Evolutionary conservation across 805 yeast species (phyloP), one percentile per base, ranked within the genome.

Genomic region (Suhomyces faveliae): DNA sequence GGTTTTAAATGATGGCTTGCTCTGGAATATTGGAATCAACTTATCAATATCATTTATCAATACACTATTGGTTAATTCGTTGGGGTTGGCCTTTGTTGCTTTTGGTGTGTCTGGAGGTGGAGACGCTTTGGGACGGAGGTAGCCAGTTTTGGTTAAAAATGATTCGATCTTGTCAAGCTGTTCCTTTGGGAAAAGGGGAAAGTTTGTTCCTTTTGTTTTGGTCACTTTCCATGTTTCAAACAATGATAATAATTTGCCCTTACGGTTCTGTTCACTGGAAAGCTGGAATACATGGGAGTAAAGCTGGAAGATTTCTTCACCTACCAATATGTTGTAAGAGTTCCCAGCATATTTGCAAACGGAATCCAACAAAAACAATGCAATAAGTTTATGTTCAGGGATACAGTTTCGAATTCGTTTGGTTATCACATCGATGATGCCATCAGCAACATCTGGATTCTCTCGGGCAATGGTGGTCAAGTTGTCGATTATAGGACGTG

Each of bases 161-260:
- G 70, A 74, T 55, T 89, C 96, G 48, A 94, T 87, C 58, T 77
- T 80, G 23, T 79, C 80, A 53, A 91, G 71, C 35, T 87, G 85
- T 4, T 80, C 84, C 29, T 70, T 73, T 11, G 89, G 85, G 62
- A 95, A 91, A 40, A 94, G 70, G 4, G 91, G 87, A 40, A 77
- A 61, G 6, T 81, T 82, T n/a, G 85, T 76, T 12, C 71, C 73
- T 37, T 79, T 73, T 2, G 81, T 71, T 43, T 78, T 81, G 25
- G 91, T 81, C 40, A 67, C 68, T 63, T 87, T 84, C 99, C 99
- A 94, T 13, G 96, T 88, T 61, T 84, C 84, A 68, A 88, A 92
- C 52, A 94, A 69, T 53, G 83, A 85, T 47, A 83, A 83, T 64
- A 94, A 70, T 63, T 86, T 87, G 23, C 57, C 55, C 43, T 77